Conservation (phyloP, 495 filamentous ascomycete species). For the Recurvomyces mirabilis region DNA sequence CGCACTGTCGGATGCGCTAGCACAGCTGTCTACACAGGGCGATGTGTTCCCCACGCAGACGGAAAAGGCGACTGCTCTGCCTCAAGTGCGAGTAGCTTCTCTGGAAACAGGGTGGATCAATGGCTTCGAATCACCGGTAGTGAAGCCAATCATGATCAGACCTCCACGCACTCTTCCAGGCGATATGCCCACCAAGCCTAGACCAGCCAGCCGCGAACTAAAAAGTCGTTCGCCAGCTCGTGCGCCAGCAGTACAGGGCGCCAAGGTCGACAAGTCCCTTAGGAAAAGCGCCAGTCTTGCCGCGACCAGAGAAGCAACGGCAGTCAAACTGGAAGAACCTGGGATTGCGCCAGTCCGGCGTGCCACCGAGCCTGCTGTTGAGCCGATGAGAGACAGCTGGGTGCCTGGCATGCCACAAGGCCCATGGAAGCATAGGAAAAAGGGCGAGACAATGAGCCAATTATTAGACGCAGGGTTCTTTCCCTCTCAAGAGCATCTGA, state of each 20-base stretch:
- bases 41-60: too few species aligned
- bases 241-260: slow-evolving; percentile 2
- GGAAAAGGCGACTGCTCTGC: background rate
- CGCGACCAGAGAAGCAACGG: background rate
- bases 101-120: background rate
- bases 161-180: background rate
- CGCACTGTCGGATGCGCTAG: background rate
- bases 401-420: background rate
- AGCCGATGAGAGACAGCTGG: background rate
- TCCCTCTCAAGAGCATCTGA: background rate
- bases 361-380: slow-evolving; percentile 1
- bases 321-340: slow-evolving; percentile 3
- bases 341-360: background rate
- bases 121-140: too few species aligned
- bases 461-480: slow-evolving; percentile 16
- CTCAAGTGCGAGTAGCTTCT: background rate
- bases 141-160: too few species aligned
- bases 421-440: slow-evolving; percentile 2
- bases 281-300: slow-evolving; percentile 1
- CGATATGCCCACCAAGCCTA: background rate
- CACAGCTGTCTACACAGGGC: too few species aligned
- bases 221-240: too few species aligned
- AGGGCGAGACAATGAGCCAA: slow-evolving; percentile 20
- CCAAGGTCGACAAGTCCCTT: slow-evolving; percentile 4
- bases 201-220: background rate